Percentiles rank a stretch among this genome's conserved stretches.
Conservation (phyloP, 331 rosid species). For the Prunus yedoensis region DNA sequence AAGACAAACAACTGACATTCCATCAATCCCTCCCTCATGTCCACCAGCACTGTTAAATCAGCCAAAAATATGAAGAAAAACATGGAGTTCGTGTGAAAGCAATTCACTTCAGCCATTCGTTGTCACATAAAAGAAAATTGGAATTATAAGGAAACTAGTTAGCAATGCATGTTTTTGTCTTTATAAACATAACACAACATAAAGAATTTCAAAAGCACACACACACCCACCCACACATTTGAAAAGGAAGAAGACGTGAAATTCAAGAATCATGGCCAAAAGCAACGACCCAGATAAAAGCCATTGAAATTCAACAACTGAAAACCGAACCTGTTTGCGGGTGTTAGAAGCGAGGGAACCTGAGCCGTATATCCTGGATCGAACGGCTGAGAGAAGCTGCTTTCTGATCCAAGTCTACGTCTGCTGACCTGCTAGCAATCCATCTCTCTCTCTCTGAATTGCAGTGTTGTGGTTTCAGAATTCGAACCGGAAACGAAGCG, state of each 20-base stretch:
- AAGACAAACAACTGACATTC: too few relatives aligned
- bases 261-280: too few relatives aligned
- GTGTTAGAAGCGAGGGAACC: conserved; percentile 39
- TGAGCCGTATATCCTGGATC: conserved; percentile 78
- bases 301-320: too few relatives aligned
- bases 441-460: conserved; percentile 20
- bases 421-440: conserved; percentile 93
- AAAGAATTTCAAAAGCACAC: too few relatives aligned
- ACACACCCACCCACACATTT: too few relatives aligned
- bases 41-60: conserved; percentile 55
- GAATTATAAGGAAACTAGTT: neutral
- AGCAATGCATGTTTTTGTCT: neutral
- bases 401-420: conserved; percentile 69
- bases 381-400: conserved; percentile 57
- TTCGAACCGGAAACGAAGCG: neutral
- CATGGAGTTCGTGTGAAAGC: conserved; percentile 9
- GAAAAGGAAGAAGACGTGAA: too few relatives aligned
- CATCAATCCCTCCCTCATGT: conserved; percentile 43
- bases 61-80: conserved; percentile 20
- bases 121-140: neutral
- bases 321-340: too few relatives aligned
- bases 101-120: neutral
- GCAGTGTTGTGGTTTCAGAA: neutral
- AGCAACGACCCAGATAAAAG: too few relatives aligned
- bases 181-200: conserved; percentile 13